Conservation (phyloP, 1,284 basidiomycete species). For the Ceratobasidium sp. region DNA sequence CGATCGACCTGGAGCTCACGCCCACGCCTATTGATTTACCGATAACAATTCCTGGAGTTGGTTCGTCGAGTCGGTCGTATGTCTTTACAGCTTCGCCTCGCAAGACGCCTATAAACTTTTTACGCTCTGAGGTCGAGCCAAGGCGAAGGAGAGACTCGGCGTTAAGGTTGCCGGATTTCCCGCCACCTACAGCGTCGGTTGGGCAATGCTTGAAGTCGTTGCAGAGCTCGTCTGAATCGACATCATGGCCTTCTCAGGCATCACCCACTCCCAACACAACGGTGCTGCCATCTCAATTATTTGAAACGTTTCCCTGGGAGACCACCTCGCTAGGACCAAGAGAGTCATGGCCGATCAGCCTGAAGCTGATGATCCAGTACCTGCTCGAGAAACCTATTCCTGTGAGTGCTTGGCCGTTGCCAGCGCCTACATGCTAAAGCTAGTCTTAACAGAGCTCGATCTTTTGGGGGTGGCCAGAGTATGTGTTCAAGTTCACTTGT, state of each 20-base stretch:
- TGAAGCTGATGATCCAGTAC: slow-evolving; percentile 35
- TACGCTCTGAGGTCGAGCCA: slow-evolving; percentile 17
- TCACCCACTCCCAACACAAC: not conserved
- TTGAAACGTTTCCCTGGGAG: slow-evolving; percentile 46
- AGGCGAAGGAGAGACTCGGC: slow-evolving; percentile 4
- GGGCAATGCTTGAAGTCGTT: slow-evolving; percentile 6
- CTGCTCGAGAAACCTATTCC: slow-evolving; percentile 41
- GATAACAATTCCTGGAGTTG: slow-evolving; percentile 23
- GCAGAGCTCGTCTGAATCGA: slow-evolving; percentile 3
- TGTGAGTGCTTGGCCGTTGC: slow-evolving; percentile 19
- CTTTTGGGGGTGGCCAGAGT: slow-evolving; percentile 41
- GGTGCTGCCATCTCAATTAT: slow-evolving; percentile 4
- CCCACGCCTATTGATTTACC: slow-evolving; percentile 30
- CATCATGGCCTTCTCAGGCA: slow-evolving; percentile 1
- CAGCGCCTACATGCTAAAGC: not conserved
- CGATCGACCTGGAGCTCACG: slow-evolving; percentile 27
- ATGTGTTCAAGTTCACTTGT: not conserved
- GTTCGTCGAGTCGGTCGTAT: slow-evolving; percentile 15
- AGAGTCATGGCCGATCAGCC: slow-evolving; percentile 39
- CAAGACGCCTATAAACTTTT: slow-evolving; percentile 22
- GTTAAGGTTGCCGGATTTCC: slow-evolving; percentile 17
- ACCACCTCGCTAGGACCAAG: slow-evolving; percentile 35
- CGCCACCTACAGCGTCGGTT: slow-evolving; percentile 3
- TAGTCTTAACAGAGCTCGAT: slow-evolving; percentile 8
- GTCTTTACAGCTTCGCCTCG: slow-evolving; percentile 31